Evolutionary conservation across 1,284 basidiomycete genomes (phyloP).

Genomic region (Rhodotorula sp.): DNA sequence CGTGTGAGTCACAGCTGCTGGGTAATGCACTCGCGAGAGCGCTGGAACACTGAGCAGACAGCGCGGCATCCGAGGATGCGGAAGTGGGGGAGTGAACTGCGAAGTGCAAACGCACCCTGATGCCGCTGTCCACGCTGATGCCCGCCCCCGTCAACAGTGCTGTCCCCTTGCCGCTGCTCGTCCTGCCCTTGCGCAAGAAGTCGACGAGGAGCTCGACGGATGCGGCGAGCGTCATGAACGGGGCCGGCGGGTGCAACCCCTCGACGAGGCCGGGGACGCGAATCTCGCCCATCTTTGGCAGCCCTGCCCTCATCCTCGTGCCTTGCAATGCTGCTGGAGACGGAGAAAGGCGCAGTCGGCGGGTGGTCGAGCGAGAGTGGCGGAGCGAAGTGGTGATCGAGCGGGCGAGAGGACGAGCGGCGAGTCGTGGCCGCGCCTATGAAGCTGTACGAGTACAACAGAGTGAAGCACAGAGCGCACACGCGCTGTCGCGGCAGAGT

Average conservation of each 20-base stretch:
- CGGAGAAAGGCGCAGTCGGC: too few species aligned
- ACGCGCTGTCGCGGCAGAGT: too few species aligned
- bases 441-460: too few species aligned
- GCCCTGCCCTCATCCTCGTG: conserved; percentile 2
- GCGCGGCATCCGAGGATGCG: neutral
- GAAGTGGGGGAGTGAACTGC: neutral
- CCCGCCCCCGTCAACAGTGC: conserved; percentile 84
- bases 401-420: too few species aligned
- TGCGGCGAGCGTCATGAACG: conserved; percentile 57
- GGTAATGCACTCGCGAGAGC: too few species aligned
- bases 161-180: conserved; percentile 48
- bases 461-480: too few species aligned
- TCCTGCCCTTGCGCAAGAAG: conserved; percentile 59
- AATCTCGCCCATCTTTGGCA: conserved; percentile 17
- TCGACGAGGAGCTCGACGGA: conserved; percentile 66
- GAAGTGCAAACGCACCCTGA: conserved; percentile 57
- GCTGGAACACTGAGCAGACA: too few species aligned
- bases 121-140: conserved; percentile 88
- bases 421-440: too few species aligned
- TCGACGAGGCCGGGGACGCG: conserved; percentile 55
- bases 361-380: too few species aligned
- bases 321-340: neutral
- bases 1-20: too few species aligned
- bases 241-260: conserved; percentile 52
- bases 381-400: too few species aligned